phyloP scores from a whole-genome alignment of 2,329 filamentous ascomycete species.

The Pestalotiopsis sp. region DNA sequence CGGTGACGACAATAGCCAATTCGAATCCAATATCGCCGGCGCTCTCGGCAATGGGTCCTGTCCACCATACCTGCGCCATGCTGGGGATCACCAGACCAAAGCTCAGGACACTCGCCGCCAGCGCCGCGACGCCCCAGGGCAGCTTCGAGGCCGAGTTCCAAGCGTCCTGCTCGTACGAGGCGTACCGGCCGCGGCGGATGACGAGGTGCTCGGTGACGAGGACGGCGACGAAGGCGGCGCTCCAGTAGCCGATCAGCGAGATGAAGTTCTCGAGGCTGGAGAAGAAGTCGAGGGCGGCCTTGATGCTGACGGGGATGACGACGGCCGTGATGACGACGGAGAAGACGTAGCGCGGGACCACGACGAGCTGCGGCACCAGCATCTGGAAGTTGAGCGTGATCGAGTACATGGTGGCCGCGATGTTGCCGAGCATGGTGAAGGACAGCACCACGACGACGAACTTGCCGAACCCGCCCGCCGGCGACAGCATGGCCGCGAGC shows the following conservation, averaged over 20 bases:
- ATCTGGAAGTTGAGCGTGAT: slow-evolving; percentile 68
- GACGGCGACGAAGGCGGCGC: slow-evolving; percentile 55
- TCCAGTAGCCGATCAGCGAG: slow-evolving; percentile 61
- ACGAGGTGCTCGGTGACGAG: slow-evolving; percentile 42
- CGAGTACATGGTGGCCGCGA: slow-evolving; percentile 62
- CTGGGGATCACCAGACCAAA: slow-evolving; percentile 57
- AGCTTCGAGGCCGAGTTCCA: slow-evolving; percentile 41
- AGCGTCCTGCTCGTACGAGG: slow-evolving; percentile 37
- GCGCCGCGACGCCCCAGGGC: slow-evolving; percentile 41
- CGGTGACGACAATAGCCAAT: slow-evolving; percentile 55
- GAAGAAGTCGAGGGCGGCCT: slow-evolving; percentile 59
- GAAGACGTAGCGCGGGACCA: slow-evolving; percentile 60
- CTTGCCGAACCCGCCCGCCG: slow-evolving; percentile 62
- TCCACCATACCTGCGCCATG: slow-evolving; percentile 64
- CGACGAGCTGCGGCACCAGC: slow-evolving; percentile 56
- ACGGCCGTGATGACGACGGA: slow-evolving; percentile 59
- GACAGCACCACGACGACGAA: slow-evolving; percentile 63
- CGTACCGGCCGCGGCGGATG: slow-evolving; percentile 35
- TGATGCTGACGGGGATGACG: slow-evolving; percentile 60
- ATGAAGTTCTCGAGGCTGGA: slow-evolving; percentile 59
- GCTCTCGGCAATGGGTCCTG: slow-evolving; percentile 58
- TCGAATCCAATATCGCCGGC: slow-evolving; percentile 71
- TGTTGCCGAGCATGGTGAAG: slow-evolving; percentile 60
- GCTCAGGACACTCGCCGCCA: slow-evolving; percentile 36
- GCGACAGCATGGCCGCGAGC: slow-evolving; percentile 60